A percentile compares a stretch with the other conserved stretches of the same genome.
These are phyloP conservation scores for Metschnikowia gruessii DNA, from an alignment of 805 yeast species.

Conservation along the genomic window DNA sequence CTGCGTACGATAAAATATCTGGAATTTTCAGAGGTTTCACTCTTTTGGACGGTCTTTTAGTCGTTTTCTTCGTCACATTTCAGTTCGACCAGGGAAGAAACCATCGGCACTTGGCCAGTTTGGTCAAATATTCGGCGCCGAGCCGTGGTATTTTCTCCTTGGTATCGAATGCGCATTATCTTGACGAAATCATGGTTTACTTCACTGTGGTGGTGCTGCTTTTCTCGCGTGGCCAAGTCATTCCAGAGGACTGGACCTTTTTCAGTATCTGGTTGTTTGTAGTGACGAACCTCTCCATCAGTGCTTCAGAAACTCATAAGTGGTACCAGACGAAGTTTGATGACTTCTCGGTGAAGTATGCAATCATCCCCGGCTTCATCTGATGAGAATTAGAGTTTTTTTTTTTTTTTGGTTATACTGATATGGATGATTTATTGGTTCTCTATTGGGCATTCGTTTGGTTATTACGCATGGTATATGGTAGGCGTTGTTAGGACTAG, in stretches of 20 bases:
- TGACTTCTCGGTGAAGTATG: constrained; percentile 27
- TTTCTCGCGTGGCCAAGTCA: constrained; percentile 6
- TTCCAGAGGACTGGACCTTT: constrained; percentile 22
- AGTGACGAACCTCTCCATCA: constrained; percentile 47
- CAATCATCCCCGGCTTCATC: constrained; percentile 33
- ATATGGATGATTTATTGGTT: no score
- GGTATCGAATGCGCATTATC: constrained; percentile 66
- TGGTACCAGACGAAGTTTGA: constrained; percentile 42
- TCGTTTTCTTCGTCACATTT: constrained; percentile 28
- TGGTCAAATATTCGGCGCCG: constrained; percentile 60
- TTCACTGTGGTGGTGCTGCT: constrained; percentile 28
- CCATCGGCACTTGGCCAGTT: constrained; percentile 47
- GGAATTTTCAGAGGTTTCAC: no score
- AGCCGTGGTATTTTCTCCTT: constrained; percentile 44
- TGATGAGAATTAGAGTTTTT: background rate
- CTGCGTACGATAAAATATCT: no score
- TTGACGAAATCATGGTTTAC: constrained; percentile 63
- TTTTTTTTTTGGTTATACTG: no score
- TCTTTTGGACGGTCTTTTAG: no score
- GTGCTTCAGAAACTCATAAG: constrained; percentile 50
- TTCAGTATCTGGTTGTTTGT: constrained; percentile 33
- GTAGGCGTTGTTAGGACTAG: no score
- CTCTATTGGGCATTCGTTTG: no score
- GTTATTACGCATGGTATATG: no score
- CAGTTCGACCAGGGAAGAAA: constrained; percentile 53